Conservation (phyloP, 2,329 filamentous ascomycete species). For the Ceratocystis cubensis region DNA sequence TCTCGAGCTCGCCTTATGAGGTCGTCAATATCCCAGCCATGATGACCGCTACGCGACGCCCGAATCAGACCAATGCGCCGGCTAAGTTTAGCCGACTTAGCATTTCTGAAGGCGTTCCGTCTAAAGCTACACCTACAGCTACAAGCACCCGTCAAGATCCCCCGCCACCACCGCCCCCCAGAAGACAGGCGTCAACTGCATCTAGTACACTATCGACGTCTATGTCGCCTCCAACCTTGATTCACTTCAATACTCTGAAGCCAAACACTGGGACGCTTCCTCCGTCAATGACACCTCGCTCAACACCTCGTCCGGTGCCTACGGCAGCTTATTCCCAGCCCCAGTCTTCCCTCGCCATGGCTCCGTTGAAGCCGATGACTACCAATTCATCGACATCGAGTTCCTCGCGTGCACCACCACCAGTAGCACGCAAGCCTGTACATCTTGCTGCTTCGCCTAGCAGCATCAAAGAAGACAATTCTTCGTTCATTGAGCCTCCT, state of each 20-base stretch:
- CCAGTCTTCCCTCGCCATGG: background rate
- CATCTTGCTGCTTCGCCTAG: slow-evolving; percentile 33
- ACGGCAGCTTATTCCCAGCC: background rate
- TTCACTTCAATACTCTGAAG: background rate
- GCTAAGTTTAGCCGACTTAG: slow-evolving; percentile 35
- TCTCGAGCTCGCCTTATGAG: slow-evolving; percentile 48
- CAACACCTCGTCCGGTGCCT: slow-evolving; percentile 23
- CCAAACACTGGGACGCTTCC: slow-evolving; percentile 17
- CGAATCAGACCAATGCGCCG: slow-evolving; percentile 27
- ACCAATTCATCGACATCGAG: slow-evolving; percentile 29
- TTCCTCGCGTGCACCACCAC: slow-evolving; percentile 37
- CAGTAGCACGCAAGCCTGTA: slow-evolving; percentile 51
- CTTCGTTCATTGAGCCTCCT: background rate
- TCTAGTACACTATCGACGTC: slow-evolving; percentile 17
- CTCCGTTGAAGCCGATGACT: slow-evolving; percentile 28
- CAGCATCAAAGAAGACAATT: slow-evolving; percentile 14
- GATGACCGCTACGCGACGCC: slow-evolving; percentile 9
- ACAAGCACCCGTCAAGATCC: slow-evolving; percentile 25
- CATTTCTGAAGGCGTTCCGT: slow-evolving; percentile 30
- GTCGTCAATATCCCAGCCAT: slow-evolving; percentile 38
- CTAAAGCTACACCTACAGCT: slow-evolving; percentile 22
- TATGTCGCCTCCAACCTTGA: slow-evolving; percentile 20
- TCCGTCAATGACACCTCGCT: slow-evolving; percentile 5
- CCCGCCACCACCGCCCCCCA: slow-evolving; percentile 34
- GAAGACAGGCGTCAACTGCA: slow-evolving; percentile 28